phyloP scores from a whole-genome alignment of 495 filamentous ascomycete species.

The Thermochaetoides thermophila region DNA sequence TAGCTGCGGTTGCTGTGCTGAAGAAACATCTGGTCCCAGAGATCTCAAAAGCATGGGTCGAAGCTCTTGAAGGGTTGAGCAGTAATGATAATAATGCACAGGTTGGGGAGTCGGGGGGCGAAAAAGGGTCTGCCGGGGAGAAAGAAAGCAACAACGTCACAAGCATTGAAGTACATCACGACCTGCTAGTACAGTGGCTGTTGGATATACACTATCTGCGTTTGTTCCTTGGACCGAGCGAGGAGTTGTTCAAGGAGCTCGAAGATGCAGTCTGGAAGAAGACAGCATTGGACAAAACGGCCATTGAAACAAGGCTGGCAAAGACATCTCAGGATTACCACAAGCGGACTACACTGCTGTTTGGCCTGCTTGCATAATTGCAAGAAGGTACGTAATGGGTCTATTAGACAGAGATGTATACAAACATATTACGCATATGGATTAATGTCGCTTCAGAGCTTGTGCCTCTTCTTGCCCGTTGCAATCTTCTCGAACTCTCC shows the following conservation, averaged over 20 bases:
- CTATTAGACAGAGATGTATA: too few relatives aligned
- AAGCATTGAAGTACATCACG: constrained; percentile 17
- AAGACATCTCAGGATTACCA: constrained; percentile 57
- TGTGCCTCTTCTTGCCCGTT: constrained; percentile 56
- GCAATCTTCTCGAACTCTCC: constrained; percentile 58
- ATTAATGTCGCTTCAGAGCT: constrained; percentile 45
- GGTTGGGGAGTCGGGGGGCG: constrained; percentile 15
- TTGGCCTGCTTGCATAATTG: constrained; percentile 36
- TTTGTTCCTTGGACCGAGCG: constrained; percentile 17
- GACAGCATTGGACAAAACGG: constrained; percentile 29
- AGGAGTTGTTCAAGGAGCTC: constrained; percentile 24
- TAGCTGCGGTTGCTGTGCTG: constrained; percentile 45
- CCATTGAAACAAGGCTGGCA: constrained; percentile 33
- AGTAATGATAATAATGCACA: constrained; percentile 6
- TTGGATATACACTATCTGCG: constrained; percentile 64
- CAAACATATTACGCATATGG: neutral
- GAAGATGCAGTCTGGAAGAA: constrained; percentile 31
- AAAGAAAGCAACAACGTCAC: constrained; percentile 4
- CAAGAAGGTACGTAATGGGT: neutral
- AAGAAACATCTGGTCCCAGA: constrained; percentile 39
- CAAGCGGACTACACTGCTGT: constrained; percentile 64
- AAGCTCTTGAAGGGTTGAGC: constrained; percentile 4
- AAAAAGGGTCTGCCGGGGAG: constrained; percentile 5
- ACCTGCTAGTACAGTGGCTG: constrained; percentile 54
- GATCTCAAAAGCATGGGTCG: constrained; percentile 28